A percentile compares a stretch with the other conserved stretches of the same genome.
These are phyloP conservation scores for Isoetes taiwanensis DNA, from an alignment of 75 land plant species.

Conservation along the genomic window DNA sequence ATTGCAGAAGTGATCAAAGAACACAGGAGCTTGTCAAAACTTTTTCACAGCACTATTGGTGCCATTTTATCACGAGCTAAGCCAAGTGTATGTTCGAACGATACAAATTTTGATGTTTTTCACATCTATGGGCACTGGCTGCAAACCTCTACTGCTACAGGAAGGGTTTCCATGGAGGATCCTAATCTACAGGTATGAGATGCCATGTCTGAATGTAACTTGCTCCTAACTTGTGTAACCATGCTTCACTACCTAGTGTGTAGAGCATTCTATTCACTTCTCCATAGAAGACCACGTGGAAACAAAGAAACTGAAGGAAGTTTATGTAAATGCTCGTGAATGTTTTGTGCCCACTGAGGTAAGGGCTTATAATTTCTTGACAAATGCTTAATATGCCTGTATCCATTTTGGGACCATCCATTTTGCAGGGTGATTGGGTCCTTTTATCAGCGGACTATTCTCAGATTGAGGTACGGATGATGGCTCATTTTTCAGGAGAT, in stretches of 20 bases:
- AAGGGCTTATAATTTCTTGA: slow-evolving; percentile 13
- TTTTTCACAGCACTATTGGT: slow-evolving; percentile 66
- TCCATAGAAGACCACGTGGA: slow-evolving; percentile 13
- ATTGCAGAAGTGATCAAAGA: slow-evolving; percentile 83
- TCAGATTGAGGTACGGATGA: slow-evolving; percentile 87
- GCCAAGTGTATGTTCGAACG: slow-evolving; percentile 34
- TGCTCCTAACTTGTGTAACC: background rate
- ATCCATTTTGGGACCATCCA: background rate
- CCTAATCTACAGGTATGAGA: slow-evolving; percentile 93
- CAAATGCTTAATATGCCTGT: background rate
- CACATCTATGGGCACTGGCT: slow-evolving; percentile 85
- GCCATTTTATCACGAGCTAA: slow-evolving; percentile 52
- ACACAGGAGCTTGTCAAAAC: slow-evolving; percentile 89
- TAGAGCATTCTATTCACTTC: slow-evolving; percentile 66
- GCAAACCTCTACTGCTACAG: slow-evolving; percentile 95
- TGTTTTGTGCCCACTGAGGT: slow-evolving; percentile 79
- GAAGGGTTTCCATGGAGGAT: slow-evolving; percentile 95
- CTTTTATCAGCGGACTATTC: slow-evolving; percentile 91
- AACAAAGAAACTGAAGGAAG: slow-evolving; percentile 1
- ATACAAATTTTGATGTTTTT: slow-evolving; percentile 11
- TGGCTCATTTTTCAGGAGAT: slow-evolving; percentile 97
- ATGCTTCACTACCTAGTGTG: slow-evolving; percentile 43
- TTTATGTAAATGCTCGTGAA: slow-evolving; percentile 74
- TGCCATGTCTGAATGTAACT: background rate
- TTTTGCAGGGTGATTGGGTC: slow-evolving; percentile 78